Evolutionary conservation across 2,329 filamentous ascomycete genomes (phyloP).

Genomic region (Fusarium burgessii): DNA sequence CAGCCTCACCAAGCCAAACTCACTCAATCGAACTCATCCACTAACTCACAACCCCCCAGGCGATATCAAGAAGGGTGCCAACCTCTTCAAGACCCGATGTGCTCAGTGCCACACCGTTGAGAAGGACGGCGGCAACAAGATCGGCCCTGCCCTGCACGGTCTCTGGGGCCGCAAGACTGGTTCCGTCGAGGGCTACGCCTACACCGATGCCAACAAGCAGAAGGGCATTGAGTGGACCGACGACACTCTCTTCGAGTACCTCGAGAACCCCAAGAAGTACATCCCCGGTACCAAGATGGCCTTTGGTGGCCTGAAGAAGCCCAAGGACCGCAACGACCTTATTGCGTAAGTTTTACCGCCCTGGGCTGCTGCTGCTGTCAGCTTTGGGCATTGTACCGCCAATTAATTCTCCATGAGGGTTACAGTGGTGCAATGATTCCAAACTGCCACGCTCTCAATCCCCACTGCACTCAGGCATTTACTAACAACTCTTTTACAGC

Average conservation of each 20-base stretch:
- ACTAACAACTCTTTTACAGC: slow-evolving; percentile 54
- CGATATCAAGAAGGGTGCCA: slow-evolving; percentile 95
- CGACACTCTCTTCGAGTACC: slow-evolving; percentile 91
- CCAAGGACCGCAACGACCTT: slow-evolving; percentile 98
- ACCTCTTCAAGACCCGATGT: slow-evolving; percentile 99
- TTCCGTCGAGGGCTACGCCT: slow-evolving; percentile 90
- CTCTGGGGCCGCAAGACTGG: slow-evolving; percentile 98
- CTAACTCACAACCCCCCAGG: slow-evolving; percentile 69
- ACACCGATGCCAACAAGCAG: slow-evolving; percentile 99
- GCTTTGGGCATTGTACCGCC: neutral
- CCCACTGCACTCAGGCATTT: neutral
- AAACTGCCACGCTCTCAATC: neutral
- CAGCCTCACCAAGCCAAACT: neutral
- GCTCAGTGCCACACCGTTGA: slow-evolving; percentile 98
- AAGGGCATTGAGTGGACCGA: slow-evolving; percentile 93
- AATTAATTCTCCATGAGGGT: neutral
- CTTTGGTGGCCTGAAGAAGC: slow-evolving; percentile 99
- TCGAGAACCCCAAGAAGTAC: slow-evolving; percentile 99
- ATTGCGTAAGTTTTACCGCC: slow-evolving; percentile 78
- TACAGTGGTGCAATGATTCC: neutral
- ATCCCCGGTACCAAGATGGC: slow-evolving; percentile 99
- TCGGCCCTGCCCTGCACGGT: slow-evolving; percentile 95
- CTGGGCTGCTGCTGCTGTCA: neutral
- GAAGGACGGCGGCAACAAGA: slow-evolving; percentile 93
- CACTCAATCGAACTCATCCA: neutral